phyloP scores from a whole-genome alignment of 257 asterid species.

The Penstemon newberryi region DNA sequence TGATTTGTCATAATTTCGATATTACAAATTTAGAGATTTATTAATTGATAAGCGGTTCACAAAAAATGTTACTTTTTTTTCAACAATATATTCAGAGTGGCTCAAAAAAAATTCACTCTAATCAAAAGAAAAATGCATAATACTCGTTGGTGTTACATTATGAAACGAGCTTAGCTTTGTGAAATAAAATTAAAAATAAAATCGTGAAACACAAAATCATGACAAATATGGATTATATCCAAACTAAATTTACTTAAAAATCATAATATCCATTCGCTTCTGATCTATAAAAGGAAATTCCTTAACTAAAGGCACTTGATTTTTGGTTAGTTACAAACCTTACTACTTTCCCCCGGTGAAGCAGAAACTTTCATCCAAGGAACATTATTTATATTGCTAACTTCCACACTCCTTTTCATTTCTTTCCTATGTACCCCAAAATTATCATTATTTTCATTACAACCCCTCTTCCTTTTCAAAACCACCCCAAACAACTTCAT shows the following conservation, averaged over 20 bases:
- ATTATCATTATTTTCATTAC: conserved; percentile 35
- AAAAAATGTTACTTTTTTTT: too few species aligned
- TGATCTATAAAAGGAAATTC: conserved; percentile 20
- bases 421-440: conserved; percentile 37
- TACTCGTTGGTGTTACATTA: too few species aligned
- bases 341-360: conserved; percentile 40
- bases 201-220: background rate
- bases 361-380: conserved; percentile 54
- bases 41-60: too few species aligned
- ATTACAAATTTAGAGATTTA: too few species aligned
- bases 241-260: conserved; percentile 9
- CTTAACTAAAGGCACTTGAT: background rate
- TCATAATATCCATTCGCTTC: conserved; percentile 28
- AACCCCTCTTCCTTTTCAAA: conserved; percentile 57
- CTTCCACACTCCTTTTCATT: conserved; percentile 41
- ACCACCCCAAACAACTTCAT: conserved; percentile 76
- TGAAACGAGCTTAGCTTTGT: too few species aligned
- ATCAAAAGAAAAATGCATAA: too few species aligned
- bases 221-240: background rate
- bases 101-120: too few species aligned
- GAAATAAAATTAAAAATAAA: too few species aligned
- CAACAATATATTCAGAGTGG: too few species aligned
- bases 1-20: too few species aligned
- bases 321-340: conserved; percentile 41
- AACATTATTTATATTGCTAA: background rate